These are phyloP conservation scores for Candida pseudofarinosa DNA, from an alignment of 805 yeast genomes.

Conservation along the genomic window DNA sequence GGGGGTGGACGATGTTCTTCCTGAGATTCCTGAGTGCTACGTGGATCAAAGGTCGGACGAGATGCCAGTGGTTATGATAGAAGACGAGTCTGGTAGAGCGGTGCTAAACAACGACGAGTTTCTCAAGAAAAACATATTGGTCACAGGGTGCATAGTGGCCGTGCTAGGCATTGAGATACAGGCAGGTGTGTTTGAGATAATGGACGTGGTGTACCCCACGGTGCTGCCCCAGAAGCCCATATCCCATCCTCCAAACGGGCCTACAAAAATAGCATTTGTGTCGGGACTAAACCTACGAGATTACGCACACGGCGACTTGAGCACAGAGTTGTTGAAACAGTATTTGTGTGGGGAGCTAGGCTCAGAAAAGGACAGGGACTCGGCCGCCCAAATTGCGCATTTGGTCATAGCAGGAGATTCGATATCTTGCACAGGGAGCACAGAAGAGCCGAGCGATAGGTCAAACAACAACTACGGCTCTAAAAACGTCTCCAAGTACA, in stretches of 20 bases:
- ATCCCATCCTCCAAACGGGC: slow-evolving; percentile 10
- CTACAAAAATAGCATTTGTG: slow-evolving; percentile 60
- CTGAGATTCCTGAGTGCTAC: slow-evolving; percentile 29
- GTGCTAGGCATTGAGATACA: slow-evolving; percentile 80
- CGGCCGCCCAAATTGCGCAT: slow-evolving; percentile 36
- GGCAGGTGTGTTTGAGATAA: slow-evolving; percentile 79
- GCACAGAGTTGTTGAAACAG: slow-evolving; percentile 59
- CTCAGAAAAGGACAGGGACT: slow-evolving; percentile 18
- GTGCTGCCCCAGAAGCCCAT: slow-evolving; percentile 51
- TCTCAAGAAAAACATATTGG: slow-evolving; percentile 54
- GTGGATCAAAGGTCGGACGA: slow-evolving; percentile 15
- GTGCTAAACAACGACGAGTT: slow-evolving; percentile 58
- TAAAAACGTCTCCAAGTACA: slow-evolving; percentile 50
- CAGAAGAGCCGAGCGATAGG: slow-evolving; percentile 23
- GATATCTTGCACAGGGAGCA: slow-evolving; percentile 30
- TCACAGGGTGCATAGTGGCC: slow-evolving; percentile 88
- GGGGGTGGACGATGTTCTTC: slow-evolving; percentile 48
- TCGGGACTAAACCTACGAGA: slow-evolving; percentile 70
- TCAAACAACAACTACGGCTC: slow-evolving; percentile 46
- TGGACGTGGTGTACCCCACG: slow-evolving; percentile 74
- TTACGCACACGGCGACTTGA: slow-evolving; percentile 37
- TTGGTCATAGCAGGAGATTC: slow-evolving; percentile 76
- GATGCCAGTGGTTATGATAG: slow-evolving; percentile 58
- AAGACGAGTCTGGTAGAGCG: slow-evolving; percentile 91
- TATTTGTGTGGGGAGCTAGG: slow-evolving; percentile 71